A percentile compares a stretch with the other conserved stretches of the same genome.
Evolutionary conservation across 2,329 filamentous ascomycete species (phyloP).

Genomic region (Helotiales sp.): DNA sequence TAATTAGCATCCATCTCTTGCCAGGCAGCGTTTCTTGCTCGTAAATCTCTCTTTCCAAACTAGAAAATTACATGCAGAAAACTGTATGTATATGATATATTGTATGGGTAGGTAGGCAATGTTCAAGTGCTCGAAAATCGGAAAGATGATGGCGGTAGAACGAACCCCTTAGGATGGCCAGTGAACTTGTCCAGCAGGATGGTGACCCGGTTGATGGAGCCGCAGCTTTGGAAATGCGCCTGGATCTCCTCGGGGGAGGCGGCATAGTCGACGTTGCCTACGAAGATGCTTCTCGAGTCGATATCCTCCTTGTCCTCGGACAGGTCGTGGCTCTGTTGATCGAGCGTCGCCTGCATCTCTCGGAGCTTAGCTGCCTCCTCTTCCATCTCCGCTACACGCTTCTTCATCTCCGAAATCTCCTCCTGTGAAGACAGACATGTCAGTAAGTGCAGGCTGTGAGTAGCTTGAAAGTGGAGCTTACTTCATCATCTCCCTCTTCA

Average conservation of each 20-base stretch:
- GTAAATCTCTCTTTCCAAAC: not conserved
- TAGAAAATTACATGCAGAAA: not conserved
- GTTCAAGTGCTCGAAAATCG: not conserved
- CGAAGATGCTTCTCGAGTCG: constrained; percentile 94
- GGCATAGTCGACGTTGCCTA: constrained; percentile 97
- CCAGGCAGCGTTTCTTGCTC: constrained; percentile 56
- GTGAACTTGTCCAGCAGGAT: constrained; percentile 98
- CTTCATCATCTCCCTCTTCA: constrained; percentile 43
- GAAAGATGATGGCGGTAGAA: constrained; percentile 43
- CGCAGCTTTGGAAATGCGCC: constrained; percentile 96
- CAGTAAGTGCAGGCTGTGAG: constrained; percentile 3
- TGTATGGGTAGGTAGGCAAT: not conserved
- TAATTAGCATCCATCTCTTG: constrained; percentile 58
- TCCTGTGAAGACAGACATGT: constrained; percentile 53
- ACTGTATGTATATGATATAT: not conserved
- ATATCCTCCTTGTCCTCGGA: constrained; percentile 95
- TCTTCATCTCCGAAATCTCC: constrained; percentile 88
- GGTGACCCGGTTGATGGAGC: constrained; percentile 96
- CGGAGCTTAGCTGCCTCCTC: constrained; percentile 84
- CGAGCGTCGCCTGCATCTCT: constrained; percentile 85
- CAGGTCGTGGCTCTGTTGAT: constrained; percentile 81
- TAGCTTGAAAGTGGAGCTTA: constrained; percentile 24
- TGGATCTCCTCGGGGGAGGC: constrained; percentile 98
- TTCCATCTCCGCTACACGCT: constrained; percentile 86
- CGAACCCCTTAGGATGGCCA: constrained; percentile 97